Evolutionary conservation across 352 stramenopile genomes (phyloP).

Genomic region (Phytophthora pseudosyringae): DNA sequence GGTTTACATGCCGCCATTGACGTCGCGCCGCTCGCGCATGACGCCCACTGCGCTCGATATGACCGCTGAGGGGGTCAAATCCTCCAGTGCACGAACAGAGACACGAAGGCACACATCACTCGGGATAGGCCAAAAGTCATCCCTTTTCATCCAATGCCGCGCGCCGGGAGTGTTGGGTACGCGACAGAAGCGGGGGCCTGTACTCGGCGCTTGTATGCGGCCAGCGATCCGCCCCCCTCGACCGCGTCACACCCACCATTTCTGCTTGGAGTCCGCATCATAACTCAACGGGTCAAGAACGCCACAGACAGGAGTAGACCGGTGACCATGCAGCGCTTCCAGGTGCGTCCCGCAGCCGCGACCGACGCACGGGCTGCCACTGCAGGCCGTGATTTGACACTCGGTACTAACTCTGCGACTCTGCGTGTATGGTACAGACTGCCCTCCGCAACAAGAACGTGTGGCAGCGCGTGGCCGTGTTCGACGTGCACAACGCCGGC

Average conservation of each 20-base stretch:
- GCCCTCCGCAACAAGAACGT: constrained; percentile 58
- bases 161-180: background rate
- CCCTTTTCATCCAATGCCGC: constrained; percentile 7
- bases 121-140: constrained; percentile 2
- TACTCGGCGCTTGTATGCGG: constrained; percentile 10
- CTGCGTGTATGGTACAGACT: constrained; percentile 35
- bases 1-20: too few species aligned
- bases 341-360: constrained; percentile 45
- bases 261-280: constrained; percentile 36
- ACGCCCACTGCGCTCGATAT: background rate
- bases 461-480: constrained; percentile 64
- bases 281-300: constrained; percentile 35
- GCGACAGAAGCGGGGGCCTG: background rate
- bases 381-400: background rate
- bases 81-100: constrained; percentile 2
- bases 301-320: constrained; percentile 9
- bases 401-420: background rate
- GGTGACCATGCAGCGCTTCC: constrained; percentile 65
- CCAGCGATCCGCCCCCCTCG: constrained; percentile 10
- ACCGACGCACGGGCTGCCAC: background rate
- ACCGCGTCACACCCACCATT: constrained; percentile 33
- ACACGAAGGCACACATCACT: constrained; percentile 14
- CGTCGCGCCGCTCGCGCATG: too few species aligned
- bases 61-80: constrained; percentile 6
- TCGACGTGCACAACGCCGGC: constrained; percentile 43